Evolutionary conservation across 352 stramenopile genomes (phyloP), one percentile per base, ranked within the genome.

Genomic region (Phytophthora aleatoria): DNA sequence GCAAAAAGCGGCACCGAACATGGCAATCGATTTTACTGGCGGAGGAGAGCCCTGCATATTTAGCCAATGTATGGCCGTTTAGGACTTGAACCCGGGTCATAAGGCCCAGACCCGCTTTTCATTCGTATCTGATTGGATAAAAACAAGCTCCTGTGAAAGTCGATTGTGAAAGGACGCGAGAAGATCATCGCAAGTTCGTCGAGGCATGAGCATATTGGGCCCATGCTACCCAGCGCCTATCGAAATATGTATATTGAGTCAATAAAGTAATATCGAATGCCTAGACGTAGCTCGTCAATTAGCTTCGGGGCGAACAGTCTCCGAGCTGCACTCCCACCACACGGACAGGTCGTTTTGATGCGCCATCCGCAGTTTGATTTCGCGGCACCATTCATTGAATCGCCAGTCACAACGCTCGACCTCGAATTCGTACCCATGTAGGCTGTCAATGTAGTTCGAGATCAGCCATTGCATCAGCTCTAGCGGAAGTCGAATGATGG

Each of bases 381-480:
- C 41, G 4, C 39, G 43, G 13, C 67, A 74, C 61, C 61, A 74
- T 15, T 64, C 49, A 7, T 71, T 74, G 16, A 67, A 74, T 1
- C 51, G 56, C 67, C 67, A 74, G 56, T 74, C 67, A 2, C 30
- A 61, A 10, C 50, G 50, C 3, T 51, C 61, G 7, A 74, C 67
- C 31, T 71, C 67, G 20, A 74, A 74, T 26, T 71, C 61, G 33
- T 57, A 74, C 8, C 56, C 61, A 3, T 57, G 45, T 13, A 74
- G 50, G 8, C 50, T 67, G n/a, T 57, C 41, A 0, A 31, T 20
- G 61, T 71, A 71, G 12, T 71, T 63, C 10, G 45, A 16, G 38
- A 71, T 67, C 16, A 74, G 13, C 67, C 67, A 74, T 35, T 74
- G 61, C 61, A 67, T 71, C 28, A 71, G 26, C 39, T 74, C 67